Evolutionary conservation across 2,329 filamentous ascomycete genomes (phyloP).

Genomic region (Aspergillus flavus): DNA sequence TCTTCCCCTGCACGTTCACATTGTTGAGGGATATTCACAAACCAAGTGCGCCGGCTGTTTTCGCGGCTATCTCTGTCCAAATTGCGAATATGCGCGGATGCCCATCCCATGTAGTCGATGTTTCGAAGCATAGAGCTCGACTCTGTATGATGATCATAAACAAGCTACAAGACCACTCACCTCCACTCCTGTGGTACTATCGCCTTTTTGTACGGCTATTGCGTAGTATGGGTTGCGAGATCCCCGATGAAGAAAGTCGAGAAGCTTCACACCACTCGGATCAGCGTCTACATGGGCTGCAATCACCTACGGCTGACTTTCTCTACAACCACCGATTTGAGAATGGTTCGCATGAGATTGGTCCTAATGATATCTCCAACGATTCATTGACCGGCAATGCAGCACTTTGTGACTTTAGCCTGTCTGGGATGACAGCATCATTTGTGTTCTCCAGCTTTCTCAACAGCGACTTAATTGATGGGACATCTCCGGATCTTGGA

Average conservation of each 20-base stretch:
- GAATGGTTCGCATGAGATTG: not conserved
- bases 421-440: not conserved
- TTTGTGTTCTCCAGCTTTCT: not conserved
- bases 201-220: conserved; percentile 10
- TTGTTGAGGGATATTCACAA: not conserved
- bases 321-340: not conserved
- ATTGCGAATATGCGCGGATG: conserved; percentile 8
- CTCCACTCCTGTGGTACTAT: conserved; percentile 11
- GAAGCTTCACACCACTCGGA: not conserved
- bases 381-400: not conserved
- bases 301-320: not conserved
- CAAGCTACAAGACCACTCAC: conserved; percentile 8
- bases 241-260: not conserved
- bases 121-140: conserved; percentile 13
- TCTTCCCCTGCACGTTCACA: not conserved
- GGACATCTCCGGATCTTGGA: not conserved
- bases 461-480: not conserved
- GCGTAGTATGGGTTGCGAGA: conserved; percentile 1
- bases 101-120: not conserved
- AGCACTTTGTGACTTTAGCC: not conserved
- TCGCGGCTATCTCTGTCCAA: conserved; percentile 4
- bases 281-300: not conserved
- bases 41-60: not conserved
- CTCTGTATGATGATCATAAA: conserved; percentile 12
- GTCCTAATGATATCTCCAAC: not conserved